Conservation (phyloP, 2,329 filamentous ascomycete genomes). For the Reticulascus tulasneorum region DNA sequence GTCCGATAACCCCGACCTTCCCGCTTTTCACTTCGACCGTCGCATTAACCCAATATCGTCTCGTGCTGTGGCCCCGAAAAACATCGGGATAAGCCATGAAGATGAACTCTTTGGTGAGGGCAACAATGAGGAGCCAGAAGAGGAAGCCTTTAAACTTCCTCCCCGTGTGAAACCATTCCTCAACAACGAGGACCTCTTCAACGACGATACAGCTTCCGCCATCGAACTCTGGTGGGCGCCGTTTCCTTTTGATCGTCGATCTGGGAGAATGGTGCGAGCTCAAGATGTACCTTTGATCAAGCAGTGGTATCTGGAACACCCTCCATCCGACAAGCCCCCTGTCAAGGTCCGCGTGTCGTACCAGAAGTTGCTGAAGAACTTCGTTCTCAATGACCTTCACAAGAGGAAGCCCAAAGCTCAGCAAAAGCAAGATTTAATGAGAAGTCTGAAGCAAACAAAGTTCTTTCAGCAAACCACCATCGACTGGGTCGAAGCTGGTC, state of each 20-base stretch:
- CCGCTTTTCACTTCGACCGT: constrained; percentile 97
- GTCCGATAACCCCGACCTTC: constrained; percentile 81
- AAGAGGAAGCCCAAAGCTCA: constrained; percentile 94
- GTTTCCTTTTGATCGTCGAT: constrained; percentile 90
- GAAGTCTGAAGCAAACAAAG: constrained; percentile 90
- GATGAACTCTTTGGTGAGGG: constrained; percentile 86
- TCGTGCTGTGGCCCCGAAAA: constrained; percentile 88
- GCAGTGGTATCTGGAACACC: constrained; percentile 97
- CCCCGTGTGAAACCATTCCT: constrained; percentile 81
- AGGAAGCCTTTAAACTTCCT: constrained; percentile 82
- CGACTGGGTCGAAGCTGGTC: constrained; percentile 97
- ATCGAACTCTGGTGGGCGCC: constrained; percentile 98
- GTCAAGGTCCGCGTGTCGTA: constrained; percentile 98
- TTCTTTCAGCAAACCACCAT: constrained; percentile 99
- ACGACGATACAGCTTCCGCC: constrained; percentile 81
- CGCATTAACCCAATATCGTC: constrained; percentile 97
- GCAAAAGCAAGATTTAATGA: constrained; percentile 88
- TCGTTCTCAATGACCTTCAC: constrained; percentile 92
- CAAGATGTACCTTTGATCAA: constrained; percentile 97
- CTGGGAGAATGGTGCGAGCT: constrained; percentile 91
- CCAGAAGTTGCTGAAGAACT: constrained; percentile 95
- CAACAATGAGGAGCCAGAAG: constrained; percentile 68
- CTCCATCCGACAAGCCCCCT: constrained; percentile 76
- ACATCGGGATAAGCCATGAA: constrained; percentile 86
- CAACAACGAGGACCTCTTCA: constrained; percentile 83